phyloP scores from a whole-genome alignment of 331 rosid genomes.

The Pyracantha coccinea region DNA sequence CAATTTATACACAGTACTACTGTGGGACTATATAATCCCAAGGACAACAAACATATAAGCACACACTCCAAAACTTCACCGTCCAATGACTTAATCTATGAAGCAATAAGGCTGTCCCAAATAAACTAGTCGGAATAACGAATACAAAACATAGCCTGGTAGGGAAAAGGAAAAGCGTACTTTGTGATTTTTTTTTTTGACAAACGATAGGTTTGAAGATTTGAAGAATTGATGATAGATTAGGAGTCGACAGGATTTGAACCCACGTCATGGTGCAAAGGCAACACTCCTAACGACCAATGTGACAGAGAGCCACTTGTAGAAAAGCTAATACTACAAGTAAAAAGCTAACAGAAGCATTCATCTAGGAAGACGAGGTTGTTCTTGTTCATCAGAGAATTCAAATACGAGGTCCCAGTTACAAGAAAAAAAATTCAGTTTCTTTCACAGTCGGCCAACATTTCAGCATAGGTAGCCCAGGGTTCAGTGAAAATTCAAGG shows the following conservation, averaged over 20 bases:
- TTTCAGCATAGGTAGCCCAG: not conserved
- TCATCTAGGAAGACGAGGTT: not conserved
- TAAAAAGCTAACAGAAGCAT: too few relatives aligned
- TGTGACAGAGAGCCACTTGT: too few relatives aligned
- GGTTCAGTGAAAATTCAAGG: not conserved
- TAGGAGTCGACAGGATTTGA: too few relatives aligned
- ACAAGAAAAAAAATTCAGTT: not conserved
- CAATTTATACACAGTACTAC: too few relatives aligned
- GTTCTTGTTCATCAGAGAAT: not conserved
- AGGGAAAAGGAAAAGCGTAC: not conserved
- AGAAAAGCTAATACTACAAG: too few relatives aligned
- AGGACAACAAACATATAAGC: not conserved
- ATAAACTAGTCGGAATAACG: not conserved
- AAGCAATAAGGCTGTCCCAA: not conserved
- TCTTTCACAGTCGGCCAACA: not conserved
- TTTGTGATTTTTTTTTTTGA: too few relatives aligned
- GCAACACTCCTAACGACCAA: too few relatives aligned
- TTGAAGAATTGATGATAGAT: too few relatives aligned
- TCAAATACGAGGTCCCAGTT: not conserved
- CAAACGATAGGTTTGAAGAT: too few relatives aligned
- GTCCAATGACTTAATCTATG: not conserved
- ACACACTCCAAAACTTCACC: not conserved
- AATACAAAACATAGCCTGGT: not conserved
- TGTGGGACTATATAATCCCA: not conserved
- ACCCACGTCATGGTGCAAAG: too few relatives aligned